These are phyloP conservation scores for Camellia lanceoleosa DNA, from an alignment of 148 eudicot genomes.

Conservation along the genomic window DNA sequence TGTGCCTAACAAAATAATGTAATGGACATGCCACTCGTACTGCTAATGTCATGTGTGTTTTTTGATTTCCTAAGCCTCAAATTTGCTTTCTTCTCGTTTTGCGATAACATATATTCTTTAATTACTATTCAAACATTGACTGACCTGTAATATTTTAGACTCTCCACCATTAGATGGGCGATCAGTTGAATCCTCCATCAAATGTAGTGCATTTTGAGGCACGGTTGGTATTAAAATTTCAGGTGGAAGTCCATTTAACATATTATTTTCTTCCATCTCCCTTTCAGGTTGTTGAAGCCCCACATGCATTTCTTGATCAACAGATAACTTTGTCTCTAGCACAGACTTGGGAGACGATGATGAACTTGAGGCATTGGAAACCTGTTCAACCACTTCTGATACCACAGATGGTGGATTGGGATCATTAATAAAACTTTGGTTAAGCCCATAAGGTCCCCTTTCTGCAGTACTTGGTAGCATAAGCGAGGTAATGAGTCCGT, in stretches of 20 bases:
- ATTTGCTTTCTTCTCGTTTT: background rate
- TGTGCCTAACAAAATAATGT: background rate
- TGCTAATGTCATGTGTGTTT: background rate
- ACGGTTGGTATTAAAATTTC: background rate
- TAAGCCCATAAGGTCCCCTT: background rate
- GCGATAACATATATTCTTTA: background rate
- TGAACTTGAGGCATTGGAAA: conserved; percentile 22
- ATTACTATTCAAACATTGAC: background rate
- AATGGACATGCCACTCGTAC: background rate
- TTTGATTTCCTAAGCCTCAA: background rate
- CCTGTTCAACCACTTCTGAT: conserved; percentile 27
- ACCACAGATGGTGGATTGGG: conserved; percentile 1
- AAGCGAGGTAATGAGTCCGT: conserved; percentile 10
- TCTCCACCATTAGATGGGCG: background rate
- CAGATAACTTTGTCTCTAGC: conserved; percentile 28
- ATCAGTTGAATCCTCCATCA: background rate
- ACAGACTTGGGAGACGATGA: conserved; percentile 39
- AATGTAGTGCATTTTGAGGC: background rate
- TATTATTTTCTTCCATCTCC: conserved; percentile 14
- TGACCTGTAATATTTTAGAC: conserved; percentile 13
- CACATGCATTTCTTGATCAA: conserved; percentile 13
- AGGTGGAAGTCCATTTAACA: background rate
- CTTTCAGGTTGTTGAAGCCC: conserved; percentile 16
- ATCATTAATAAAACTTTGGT: conserved; percentile 3
- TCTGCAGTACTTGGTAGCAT: conserved; percentile 5